Evolutionary conservation across 352 stramenopile species (phyloP).

Genomic region (Globisporangium spinosum): DNA sequence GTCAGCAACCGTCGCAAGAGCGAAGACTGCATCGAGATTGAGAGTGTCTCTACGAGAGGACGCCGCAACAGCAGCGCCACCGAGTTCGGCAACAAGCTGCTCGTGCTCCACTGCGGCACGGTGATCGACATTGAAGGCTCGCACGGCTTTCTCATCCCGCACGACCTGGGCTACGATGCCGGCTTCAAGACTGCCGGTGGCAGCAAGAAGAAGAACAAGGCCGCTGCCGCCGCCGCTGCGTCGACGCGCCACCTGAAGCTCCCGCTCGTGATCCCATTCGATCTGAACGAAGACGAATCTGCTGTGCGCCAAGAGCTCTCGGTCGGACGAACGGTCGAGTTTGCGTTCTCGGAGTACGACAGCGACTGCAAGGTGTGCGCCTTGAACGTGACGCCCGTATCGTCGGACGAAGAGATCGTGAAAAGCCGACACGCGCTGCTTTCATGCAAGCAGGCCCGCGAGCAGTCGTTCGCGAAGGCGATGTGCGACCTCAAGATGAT

Average conservation of each 20-base stretch:
- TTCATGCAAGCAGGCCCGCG: conserved; percentile 68
- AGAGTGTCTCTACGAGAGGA: conserved; percentile 11
- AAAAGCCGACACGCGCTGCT: conserved; percentile 70
- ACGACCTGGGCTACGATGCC: conserved; percentile 44
- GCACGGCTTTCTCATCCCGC: conserved; percentile 73
- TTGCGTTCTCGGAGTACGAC: conserved; percentile 36
- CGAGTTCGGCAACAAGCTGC: conserved; percentile 50
- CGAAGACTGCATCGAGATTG: conserved; percentile 19
- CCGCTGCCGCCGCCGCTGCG: background rate
- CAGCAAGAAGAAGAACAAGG: conserved; percentile 16
- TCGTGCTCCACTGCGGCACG: conserved; percentile 69
- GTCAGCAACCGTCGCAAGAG: conserved; percentile 13
- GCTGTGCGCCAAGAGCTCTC: conserved; percentile 43
- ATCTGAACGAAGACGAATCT: conserved; percentile 43
- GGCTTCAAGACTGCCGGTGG: conserved; percentile 12
- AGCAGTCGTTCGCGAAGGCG: conserved; percentile 68
- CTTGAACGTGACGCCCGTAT: conserved; percentile 57
- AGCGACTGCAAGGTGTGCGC: conserved; percentile 33
- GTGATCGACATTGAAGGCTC: conserved; percentile 76
- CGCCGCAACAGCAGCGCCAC: conserved; percentile 23
- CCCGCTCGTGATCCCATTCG: conserved; percentile 67
- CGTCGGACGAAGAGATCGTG: conserved; percentile 52
- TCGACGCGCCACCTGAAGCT: conserved; percentile 37
- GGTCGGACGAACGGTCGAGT: conserved; percentile 71
- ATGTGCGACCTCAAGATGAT: conserved; percentile 80